Evolutionary conservation across 2,329 filamentous ascomycete species (phyloP), one percentile per base, ranked within the genome.

Genomic region (Diplodia corticola): DNA sequence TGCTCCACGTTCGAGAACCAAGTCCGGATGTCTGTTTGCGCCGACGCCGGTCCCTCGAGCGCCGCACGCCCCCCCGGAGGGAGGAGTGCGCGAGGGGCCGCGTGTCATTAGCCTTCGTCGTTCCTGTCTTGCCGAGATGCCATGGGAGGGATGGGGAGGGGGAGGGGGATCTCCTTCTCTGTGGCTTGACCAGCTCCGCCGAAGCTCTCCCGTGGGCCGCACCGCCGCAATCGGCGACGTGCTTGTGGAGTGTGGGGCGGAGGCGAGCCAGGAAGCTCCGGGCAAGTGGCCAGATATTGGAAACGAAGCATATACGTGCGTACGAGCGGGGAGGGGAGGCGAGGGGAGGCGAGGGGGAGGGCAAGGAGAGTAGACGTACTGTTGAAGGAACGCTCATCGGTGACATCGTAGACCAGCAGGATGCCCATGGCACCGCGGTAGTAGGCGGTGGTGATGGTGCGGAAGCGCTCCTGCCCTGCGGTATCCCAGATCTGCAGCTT

Each of bases 401-500:
- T 99, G 74, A 99, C 95, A 82, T 99, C 95, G 82, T 99, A 99
- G 63, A 98, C 94, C 70, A 99, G 86, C 78, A 98, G 83, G 73
- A 98, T 98, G 68, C 95, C 95, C 94, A 98, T 98, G 71, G 95
- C 95, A 75, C 95, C 95, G 76, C 95, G 88, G 82, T 99, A 99
- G 83, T 99, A 99, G 72, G 95, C 94, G 55, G 95, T 98, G 63
- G 95, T 99, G 82, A 99, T 99, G 70, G 95, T 99, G 72, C 95
- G 88, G 87, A 99, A 99, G 69, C 95, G 91, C 83, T 99, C 95
- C 81, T 99, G 95, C 65, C 95, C 95, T 64, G 95, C 95, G 28
- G 95, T 99, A 78, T 99, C 95, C 95, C 95, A 99, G 82, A 99
- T 99, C 84, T 99, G 95, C 78, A 99, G 84, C 86, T 99, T 99